These are phyloP conservation scores for Penicillium taxi DNA, from an alignment of 495 filamentous ascomycete species.

Conservation along the genomic window DNA sequence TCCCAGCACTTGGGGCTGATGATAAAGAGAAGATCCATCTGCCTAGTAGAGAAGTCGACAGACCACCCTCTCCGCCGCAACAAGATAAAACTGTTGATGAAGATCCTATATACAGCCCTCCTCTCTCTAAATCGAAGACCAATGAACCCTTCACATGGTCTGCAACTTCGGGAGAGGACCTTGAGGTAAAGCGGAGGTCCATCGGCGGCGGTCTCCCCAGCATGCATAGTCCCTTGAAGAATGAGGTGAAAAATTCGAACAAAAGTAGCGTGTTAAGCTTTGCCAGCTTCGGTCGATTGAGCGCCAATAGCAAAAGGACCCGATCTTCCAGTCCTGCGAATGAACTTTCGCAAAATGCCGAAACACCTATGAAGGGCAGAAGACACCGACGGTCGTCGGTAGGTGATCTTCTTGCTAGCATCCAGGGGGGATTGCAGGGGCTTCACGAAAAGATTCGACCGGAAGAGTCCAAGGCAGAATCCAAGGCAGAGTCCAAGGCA, in stretches of 20 bases:
- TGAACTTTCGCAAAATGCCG: constrained; percentile 15
- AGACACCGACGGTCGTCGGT: constrained; percentile 26
- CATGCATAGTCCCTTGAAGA: constrained; percentile 21
- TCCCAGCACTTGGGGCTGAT: constrained; percentile 18
- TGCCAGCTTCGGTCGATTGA: constrained; percentile 18
- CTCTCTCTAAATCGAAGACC: background rate
- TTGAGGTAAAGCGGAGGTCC: constrained; percentile 18
- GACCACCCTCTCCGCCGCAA: constrained; percentile 12
- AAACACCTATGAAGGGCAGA: constrained; percentile 23
- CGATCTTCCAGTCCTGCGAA: constrained; percentile 21
- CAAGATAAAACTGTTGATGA: background rate
- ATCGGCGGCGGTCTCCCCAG: constrained; percentile 16
- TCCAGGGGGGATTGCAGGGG: constrained; percentile 15
- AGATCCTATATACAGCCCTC: constrained; percentile 3
- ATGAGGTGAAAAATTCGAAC: constrained; percentile 23
- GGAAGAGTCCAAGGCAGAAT: background rate
- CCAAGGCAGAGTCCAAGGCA: constrained; percentile 1
- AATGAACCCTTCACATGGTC: constrained; percentile 1
- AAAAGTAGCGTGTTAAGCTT: constrained; percentile 25
- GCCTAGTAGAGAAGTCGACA: constrained; percentile 1
- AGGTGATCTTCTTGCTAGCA: constrained; percentile 16
- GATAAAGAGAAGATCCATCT: background rate
- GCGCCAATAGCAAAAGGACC: constrained; percentile 14
- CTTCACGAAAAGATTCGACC: constrained; percentile 10
- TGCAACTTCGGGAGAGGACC: constrained; percentile 12